Percentiles rank a stretch among this genome's conserved stretches.
Evolutionary conservation across 495 filamentous ascomycete genomes (phyloP).

Genomic region (Oidiodendron maius): DNA sequence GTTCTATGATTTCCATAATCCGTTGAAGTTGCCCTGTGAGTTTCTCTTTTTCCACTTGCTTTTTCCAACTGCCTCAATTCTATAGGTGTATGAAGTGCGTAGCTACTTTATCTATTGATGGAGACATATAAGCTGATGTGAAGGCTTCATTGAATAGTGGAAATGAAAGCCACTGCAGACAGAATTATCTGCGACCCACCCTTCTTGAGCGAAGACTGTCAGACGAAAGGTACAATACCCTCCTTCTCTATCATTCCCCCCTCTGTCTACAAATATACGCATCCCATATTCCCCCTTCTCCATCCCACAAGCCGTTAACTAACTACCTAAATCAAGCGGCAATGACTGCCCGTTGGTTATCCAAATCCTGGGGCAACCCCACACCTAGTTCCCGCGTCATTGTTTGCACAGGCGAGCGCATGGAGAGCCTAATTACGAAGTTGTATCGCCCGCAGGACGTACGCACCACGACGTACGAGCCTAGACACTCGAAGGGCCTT

Average conservation of each 20-base stretch:
- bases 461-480: conserved; percentile 53
- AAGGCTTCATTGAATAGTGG: too few relatives aligned
- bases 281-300: conserved; percentile 1
- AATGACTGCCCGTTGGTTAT: conserved; percentile 65
- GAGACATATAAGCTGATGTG: too few relatives aligned
- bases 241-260: conserved; percentile 3
- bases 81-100: not conserved
- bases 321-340: conserved; percentile 41
- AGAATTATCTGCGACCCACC: conserved; percentile 71
- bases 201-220: conserved; percentile 73
- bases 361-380: conserved; percentile 32
- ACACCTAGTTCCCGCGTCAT: conserved; percentile 37
- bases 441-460: conserved; percentile 45
- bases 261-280: not conserved
- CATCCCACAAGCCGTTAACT: not conserved
- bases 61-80: too few relatives aligned
- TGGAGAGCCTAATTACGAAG: conserved; percentile 46
- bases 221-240: conserved; percentile 59
- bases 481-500: conserved; percentile 58
- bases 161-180: conserved; percentile 59
- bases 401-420: conserved; percentile 67
- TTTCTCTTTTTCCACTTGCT: too few relatives aligned
- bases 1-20: conserved; percentile 65
- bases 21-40: conserved; percentile 53
- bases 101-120: not conserved